Evolutionary conservation across 192 early-diverging fungal genomes (phyloP).

Genomic region (Gryganskiella cystojenkinii): DNA sequence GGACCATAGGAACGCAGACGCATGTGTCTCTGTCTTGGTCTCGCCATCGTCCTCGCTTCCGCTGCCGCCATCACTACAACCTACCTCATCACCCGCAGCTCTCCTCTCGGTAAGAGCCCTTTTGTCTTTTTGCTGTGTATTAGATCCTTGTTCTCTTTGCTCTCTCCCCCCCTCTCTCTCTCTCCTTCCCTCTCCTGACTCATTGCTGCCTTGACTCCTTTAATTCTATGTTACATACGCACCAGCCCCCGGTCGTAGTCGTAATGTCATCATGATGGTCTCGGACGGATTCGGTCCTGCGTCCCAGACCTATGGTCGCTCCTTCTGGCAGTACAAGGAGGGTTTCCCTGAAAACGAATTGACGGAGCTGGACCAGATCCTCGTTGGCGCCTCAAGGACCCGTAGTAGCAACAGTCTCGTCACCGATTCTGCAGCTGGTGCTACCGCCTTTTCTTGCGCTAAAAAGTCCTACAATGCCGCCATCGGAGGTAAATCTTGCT

Average conservation of each 20-base stretch:
- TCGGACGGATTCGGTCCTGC: slow-evolving; percentile 97
- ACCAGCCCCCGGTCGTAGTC: slow-evolving; percentile 5
- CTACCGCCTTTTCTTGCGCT: slow-evolving; percentile 93
- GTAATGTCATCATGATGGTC: slow-evolving; percentile 94
- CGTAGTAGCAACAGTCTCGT: slow-evolving; percentile 81
- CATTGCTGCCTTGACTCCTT: background rate
- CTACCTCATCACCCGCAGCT: slow-evolving; percentile 25
- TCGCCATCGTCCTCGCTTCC: slow-evolving; percentile 35
- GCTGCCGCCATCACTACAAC: slow-evolving; percentile 28
- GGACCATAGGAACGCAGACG: slow-evolving; percentile 20
- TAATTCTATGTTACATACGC: background rate
- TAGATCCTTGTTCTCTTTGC: too few relatives aligned
- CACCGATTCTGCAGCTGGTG: slow-evolving; percentile 97
- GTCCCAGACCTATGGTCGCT: slow-evolving; percentile 87
- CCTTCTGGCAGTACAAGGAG: slow-evolving; percentile 77
- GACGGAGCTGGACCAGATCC: slow-evolving; percentile 74
- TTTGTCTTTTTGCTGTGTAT: too few relatives aligned
- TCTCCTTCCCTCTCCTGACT: background rate
- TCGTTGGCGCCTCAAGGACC: slow-evolving; percentile 93
- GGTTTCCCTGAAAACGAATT: slow-evolving; percentile 13
- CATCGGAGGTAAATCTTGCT: slow-evolving; percentile 71
- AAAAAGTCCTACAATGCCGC: slow-evolving; percentile 95
- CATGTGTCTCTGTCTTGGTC: slow-evolving; percentile 24
- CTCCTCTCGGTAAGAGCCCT: background rate
- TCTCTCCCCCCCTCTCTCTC: too few relatives aligned